These are phyloP conservation scores for Fusarium decemcellulare DNA, from an alignment of 2,329 filamentous ascomycete genomes.

Conservation along the genomic window DNA sequence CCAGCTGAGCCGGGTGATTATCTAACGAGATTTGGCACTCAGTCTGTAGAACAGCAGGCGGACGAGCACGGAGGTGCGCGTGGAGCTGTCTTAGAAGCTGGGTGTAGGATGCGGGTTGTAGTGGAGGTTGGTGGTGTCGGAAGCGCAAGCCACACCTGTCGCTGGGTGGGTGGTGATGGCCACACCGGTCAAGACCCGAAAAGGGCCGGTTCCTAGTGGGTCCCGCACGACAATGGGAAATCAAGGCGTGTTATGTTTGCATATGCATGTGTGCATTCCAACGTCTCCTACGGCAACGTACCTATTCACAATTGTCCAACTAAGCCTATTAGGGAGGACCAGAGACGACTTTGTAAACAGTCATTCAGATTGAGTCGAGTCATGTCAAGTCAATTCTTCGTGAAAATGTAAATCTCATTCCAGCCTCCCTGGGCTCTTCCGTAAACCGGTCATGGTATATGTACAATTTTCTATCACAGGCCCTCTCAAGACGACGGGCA, in stretches of 20 bases:
- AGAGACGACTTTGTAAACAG: too few species aligned
- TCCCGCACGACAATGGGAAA: slow-evolving; percentile 24
- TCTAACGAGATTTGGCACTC: too few species aligned
- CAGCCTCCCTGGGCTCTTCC: slow-evolving; percentile 46
- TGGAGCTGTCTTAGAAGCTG: slow-evolving; percentile 9
- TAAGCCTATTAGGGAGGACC: too few species aligned
- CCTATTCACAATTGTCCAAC: too few species aligned
- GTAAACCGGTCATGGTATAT: slow-evolving; percentile 57
- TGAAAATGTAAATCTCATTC: slow-evolving; percentile 49
- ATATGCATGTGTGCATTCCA: slow-evolving; percentile 20
- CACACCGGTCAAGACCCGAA: slow-evolving; percentile 33
- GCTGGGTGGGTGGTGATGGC: slow-evolving; percentile 19
- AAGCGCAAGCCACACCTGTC: slow-evolving; percentile 20
- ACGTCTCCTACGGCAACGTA: slow-evolving; percentile 42
- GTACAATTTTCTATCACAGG: slow-evolving; percentile 56
- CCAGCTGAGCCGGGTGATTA: too few species aligned
- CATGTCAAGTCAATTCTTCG: slow-evolving; percentile 1
- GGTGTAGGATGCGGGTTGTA: slow-evolving; percentile 16
- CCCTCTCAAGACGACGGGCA: slow-evolving; percentile 42
- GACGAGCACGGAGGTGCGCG: background rate
- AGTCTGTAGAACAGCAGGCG: too few species aligned
- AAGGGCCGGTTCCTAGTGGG: slow-evolving; percentile 18
- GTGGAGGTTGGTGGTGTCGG: slow-evolving; percentile 18
- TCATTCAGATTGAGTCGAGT: too few species aligned
- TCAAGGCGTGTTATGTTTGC: slow-evolving; percentile 11